Conservation (phyloP, 257 asterid genomes). For the Eustoma russellianum region DNA sequence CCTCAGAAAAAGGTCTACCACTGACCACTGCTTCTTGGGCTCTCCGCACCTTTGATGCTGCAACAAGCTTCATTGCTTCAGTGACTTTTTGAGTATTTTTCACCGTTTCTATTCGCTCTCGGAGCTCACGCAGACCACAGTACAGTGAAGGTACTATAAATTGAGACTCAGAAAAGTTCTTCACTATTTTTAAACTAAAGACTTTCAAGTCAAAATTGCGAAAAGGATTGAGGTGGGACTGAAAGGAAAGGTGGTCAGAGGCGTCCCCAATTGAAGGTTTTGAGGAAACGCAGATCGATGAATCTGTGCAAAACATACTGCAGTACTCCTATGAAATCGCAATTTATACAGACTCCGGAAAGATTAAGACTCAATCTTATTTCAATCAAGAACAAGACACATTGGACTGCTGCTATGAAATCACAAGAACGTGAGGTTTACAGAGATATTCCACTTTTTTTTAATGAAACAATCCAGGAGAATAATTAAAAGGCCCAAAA, state of each 20-base stretch:
- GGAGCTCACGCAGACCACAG: constrained; percentile 48
- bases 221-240: background rate
- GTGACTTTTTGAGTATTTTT: constrained; percentile 57
- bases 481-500: background rate
- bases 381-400: too few species aligned
- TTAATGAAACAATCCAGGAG: background rate
- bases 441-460: too few species aligned
- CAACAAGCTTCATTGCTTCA: constrained; percentile 68
- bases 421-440: too few species aligned
- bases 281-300: constrained; percentile 4
- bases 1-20: constrained; percentile 58
- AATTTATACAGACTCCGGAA: too few species aligned
- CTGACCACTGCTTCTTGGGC: constrained; percentile 70
- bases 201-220: background rate
- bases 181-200: background rate
- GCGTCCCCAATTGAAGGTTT: constrained; percentile 7
- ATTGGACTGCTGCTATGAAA: too few species aligned
- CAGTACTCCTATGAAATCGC: too few species aligned
- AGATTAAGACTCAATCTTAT: too few species aligned
- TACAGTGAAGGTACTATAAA: constrained; percentile 16
- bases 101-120: constrained; percentile 49
- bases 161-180: background rate
- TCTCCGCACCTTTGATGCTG: constrained; percentile 65
- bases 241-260: constrained; percentile 5
- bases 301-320: constrained; percentile 9